Evolutionary conservation across 2,329 filamentous ascomycete genomes (phyloP), one percentile per base, ranked within the genome.

Genomic region (Fusarium sp.): DNA sequence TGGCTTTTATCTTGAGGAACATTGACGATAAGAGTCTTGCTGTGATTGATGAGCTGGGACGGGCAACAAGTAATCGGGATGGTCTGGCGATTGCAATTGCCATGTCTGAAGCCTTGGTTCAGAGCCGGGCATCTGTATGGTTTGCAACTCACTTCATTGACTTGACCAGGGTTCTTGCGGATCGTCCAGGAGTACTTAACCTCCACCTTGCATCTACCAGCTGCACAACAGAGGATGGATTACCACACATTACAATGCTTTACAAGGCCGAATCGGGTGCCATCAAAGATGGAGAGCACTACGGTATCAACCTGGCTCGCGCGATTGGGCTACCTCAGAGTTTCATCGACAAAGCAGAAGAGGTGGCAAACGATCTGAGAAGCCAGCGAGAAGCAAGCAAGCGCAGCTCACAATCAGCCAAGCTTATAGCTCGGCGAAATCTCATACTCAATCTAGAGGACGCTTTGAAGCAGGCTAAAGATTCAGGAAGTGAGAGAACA

Each of bases 131-230:
- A 0, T 82, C 91, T 0, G 87, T 97, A 0, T 97, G 92, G 88
- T 99, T 99, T 75, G 92, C 90, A 2, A 98, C 95, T 0, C 96
- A 99, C 71, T 99, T 97, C 71, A 82, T 85, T 32, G 91, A 97
- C 59, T 80, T 99, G 3, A 89, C 93, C 0, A 84, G 83, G 3
- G 91, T 94, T 32, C 81, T 97, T 57, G 81, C 84, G 2, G 88
- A 93, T 62, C 85, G 91, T 10, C 86, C 84, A 14, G 93, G 93
- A 0, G 92, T 97, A 1, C 80, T 93, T 21, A 96, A 92, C 64
- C 79, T 96, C 3, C 93, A 97, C 70, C 83, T 98, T 3, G 83
- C 86, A 1, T 90, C 93, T 0, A 83, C 93, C 37, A 86, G 88
- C 41, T 79, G 79, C 0, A 70, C 70, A 2, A 74, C 77, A 1